Base-by-base conservation (phyloP, 2,329 filamentous ascomycete genomes). In the Scytalidium lignicola region DNA sequence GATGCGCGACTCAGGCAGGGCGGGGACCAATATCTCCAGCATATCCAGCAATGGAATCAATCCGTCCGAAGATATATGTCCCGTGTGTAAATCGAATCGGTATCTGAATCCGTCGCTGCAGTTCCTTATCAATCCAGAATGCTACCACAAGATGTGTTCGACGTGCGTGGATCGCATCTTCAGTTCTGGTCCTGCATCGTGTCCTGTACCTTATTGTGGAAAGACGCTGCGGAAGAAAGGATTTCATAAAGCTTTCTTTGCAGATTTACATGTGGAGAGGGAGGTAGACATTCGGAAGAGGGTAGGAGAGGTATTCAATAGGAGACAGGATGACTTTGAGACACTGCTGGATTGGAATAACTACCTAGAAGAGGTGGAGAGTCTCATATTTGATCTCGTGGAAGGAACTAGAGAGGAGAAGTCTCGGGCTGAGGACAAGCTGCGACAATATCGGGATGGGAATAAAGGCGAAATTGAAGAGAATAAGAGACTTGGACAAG, bases 141-240 rank as follows among this genome's bases (percentile, higher is more conserved):
- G 93, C 79, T 99, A 99, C 75, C 93, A 99, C 76, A 90, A 90
- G 59, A 97, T 99, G 89, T 99, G 93, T 75, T 86, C 90, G 67
- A 91, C 88, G 50, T 99, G 93, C 73, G 91, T 97, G 40, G 88
- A 92, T 69, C 87, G 92, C 49, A 88, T 97, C 61, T 99, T 97
- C 77, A 87, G 86, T 29, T 85, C 89, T 48, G 93, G 93, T 0
- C 93, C 93, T 1, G 89, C 90, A 49, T 88, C 90, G 53, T 99
- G 95, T 65, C 93, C 93, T 1, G 89, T 96, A 51, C 88, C 89
- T 0, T 88, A 86, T 39, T 99, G 93, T 71, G 81, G 83, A 65
- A 85, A 88, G 67, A 97, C 90, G 1, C 77, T 99, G 5, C 85
- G 93, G 1, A 88, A 91, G 62, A 81, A 84, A 50, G 83, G 85